Evolutionary conservation across 2,329 filamentous ascomycete species (phyloP).

Genomic region (Emmonsiellopsis sp.): DNA sequence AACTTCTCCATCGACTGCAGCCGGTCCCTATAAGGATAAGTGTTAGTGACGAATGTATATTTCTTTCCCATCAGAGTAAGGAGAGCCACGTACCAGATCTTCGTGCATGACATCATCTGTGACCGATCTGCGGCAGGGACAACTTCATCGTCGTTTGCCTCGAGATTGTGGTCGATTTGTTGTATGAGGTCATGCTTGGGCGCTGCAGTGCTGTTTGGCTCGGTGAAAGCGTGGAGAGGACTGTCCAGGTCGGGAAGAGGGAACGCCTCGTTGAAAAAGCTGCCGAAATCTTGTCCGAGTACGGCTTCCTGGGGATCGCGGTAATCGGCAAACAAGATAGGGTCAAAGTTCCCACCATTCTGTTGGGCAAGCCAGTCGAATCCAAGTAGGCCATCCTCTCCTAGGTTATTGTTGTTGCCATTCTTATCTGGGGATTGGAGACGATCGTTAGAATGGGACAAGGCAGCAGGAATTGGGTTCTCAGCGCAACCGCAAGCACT

Average conservation of each 20-base stretch:
- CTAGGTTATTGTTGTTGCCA: not conserved
- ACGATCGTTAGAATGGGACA: slow-evolving; percentile 21
- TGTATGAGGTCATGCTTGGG: slow-evolving; percentile 64
- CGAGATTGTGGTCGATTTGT: slow-evolving; percentile 62
- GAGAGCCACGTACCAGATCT: slow-evolving; percentile 68
- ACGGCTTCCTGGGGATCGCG: slow-evolving; percentile 81
- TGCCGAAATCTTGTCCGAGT: slow-evolving; percentile 64
- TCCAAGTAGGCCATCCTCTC: slow-evolving; percentile 17
- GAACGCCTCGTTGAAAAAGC: slow-evolving; percentile 66
- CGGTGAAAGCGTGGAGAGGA: slow-evolving; percentile 58
- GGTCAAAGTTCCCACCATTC: slow-evolving; percentile 80
- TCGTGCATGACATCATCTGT: slow-evolving; percentile 71
- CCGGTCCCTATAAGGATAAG: slow-evolving; percentile 60
- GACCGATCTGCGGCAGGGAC: slow-evolving; percentile 52
- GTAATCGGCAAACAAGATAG: slow-evolving; percentile 84
- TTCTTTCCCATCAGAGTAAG: not conserved
- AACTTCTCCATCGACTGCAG: slow-evolving; percentile 80
- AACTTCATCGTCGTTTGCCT: slow-evolving; percentile 61
- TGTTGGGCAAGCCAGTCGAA: slow-evolving; percentile 67
- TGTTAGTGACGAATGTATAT: not conserved
- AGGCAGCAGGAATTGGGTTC: slow-evolving; percentile 34
- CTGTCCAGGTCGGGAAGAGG: slow-evolving; percentile 67
- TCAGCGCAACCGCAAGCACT: slow-evolving; percentile 38
- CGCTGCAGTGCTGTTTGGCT: slow-evolving; percentile 22
- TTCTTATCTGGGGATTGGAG: not conserved